Evolutionary conservation across 805 yeast genomes (phyloP).

Genomic region (Wickerhamiella parazyma): DNA sequence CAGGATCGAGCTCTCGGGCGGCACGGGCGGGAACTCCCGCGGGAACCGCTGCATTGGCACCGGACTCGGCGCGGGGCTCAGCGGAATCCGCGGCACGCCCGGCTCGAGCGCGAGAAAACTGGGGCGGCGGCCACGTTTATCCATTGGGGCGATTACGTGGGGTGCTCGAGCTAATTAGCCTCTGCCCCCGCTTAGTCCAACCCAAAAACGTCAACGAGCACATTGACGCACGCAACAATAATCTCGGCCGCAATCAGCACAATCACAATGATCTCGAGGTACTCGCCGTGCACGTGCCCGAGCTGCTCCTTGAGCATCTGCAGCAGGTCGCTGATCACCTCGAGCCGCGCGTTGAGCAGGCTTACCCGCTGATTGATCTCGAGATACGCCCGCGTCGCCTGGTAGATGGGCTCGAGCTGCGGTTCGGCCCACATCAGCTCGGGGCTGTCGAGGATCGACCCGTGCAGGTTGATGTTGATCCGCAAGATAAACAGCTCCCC

Average conservation of each 20-base stretch:
- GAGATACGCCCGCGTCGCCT: constrained; percentile 88
- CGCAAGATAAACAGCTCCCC: constrained; percentile 84
- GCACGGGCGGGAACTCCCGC: not conserved
- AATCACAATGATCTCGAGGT: constrained; percentile 80
- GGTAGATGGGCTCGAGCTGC: constrained; percentile 91
- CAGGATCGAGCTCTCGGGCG: constrained; percentile 4
- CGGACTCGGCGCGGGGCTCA: constrained; percentile 9
- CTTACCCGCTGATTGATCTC: constrained; percentile 93
- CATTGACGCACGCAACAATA: constrained; percentile 71
- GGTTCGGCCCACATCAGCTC: constrained; percentile 99
- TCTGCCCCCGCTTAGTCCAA: not conserved
- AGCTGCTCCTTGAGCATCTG: constrained; percentile 96
- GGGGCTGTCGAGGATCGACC: constrained; percentile 77
- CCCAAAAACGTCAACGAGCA: constrained; percentile 29
- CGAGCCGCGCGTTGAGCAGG: constrained; percentile 77
- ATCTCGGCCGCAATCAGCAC: constrained; percentile 87
- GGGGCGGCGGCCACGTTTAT: constrained; percentile 6
- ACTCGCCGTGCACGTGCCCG: constrained; percentile 86
- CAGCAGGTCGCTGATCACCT: constrained; percentile 81
- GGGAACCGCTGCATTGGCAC: constrained; percentile 10
- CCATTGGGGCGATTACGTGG: not conserved
- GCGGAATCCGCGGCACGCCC: constrained; percentile 3
- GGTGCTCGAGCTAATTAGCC: no score
- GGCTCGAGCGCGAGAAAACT: not conserved
- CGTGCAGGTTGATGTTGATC: constrained; percentile 32